Percentiles rank a stretch among this genome's conserved stretches.
Evolutionary conservation across 129 eudicot genomes (phyloP).

Genomic region (Saussurea involucrata): DNA sequence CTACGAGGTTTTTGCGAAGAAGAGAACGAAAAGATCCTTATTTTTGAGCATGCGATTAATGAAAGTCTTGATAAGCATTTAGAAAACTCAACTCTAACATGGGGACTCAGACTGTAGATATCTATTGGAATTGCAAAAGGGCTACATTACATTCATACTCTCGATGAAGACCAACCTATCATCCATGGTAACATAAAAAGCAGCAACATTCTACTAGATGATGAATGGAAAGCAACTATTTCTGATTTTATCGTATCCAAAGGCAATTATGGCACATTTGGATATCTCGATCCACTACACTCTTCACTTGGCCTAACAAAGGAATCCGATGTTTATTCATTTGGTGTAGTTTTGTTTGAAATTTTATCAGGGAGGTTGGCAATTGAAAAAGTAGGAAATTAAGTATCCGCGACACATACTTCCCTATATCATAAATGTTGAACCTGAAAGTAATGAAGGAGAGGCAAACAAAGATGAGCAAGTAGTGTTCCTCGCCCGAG

Average conservation of each 20-base stretch:
- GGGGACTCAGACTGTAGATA: not conserved
- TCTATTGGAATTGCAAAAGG: not conserved
- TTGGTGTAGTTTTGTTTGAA: not conserved
- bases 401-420: not conserved
- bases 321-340: not conserved
- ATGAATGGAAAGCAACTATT: not conserved
- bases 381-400: not conserved
- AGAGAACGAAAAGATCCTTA: not conserved
- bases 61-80: not conserved
- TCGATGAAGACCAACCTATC: not conserved
- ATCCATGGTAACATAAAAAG: not conserved
- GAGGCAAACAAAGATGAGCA: not conserved
- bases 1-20: not conserved
- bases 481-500: not conserved
- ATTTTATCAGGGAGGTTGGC: not conserved
- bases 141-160: not conserved
- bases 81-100: not conserved
- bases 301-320: not conserved
- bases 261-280: not conserved
- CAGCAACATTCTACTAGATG: not conserved
- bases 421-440: not conserved
- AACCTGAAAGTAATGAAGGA: not conserved
- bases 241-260: not conserved
- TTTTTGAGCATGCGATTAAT: not conserved
- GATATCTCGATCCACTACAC: not conserved